Base-by-base conservation (phyloP, 2,329 filamentous ascomycete species). In the Alternaria arborescens region DNA sequence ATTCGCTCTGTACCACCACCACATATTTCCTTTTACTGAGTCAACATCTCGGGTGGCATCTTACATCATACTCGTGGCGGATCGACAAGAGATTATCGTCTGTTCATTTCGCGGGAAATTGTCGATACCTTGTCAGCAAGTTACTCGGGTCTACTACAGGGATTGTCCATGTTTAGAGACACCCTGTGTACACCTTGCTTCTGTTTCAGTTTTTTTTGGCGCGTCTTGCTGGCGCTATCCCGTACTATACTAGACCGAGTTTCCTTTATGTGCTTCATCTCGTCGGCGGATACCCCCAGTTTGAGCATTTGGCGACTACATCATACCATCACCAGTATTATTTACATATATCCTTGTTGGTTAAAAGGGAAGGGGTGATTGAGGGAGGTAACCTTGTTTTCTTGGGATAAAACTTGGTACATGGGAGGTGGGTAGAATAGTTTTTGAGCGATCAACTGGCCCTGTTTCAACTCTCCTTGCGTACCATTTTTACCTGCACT, bases 291-390 rank as follows among this genome's bases (percentile, higher is more conserved):
- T 76, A 76, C 73, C 72, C 46, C 71, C 60, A 70, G 68, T 71
- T 72, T 75, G 66, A 66, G 72, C 68, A 72, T 75, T 76, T 76
- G 70, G 73, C 72, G 65, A 74, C 54, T 65, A 69, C 59, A 69
- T 70, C 65, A 56, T 48, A 62, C 60, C 56, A 32, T 52, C 43
- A 53, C 47, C 43, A 53, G 42, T 41, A 47, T 46, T 24, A 12
- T 50, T 36, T 60, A 60, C 58, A 47, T 55, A 43, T 57, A 61
- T 56, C 62, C 56, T 52, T 67, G 61, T 70, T 66, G 64, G 54
- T 61, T 70, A 64, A 61, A 56, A 44, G 52, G 30, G 38, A 56
- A 44, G 48, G 55, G 55, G 41, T 42, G 55, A 24, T 30, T 32
- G 44, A 46, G 50, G 52, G 43, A 54, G 40, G 51, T 32, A 60